Base-by-base conservation (phyloP, 106 monocot species). In the Cymbidium sinense region DNA sequence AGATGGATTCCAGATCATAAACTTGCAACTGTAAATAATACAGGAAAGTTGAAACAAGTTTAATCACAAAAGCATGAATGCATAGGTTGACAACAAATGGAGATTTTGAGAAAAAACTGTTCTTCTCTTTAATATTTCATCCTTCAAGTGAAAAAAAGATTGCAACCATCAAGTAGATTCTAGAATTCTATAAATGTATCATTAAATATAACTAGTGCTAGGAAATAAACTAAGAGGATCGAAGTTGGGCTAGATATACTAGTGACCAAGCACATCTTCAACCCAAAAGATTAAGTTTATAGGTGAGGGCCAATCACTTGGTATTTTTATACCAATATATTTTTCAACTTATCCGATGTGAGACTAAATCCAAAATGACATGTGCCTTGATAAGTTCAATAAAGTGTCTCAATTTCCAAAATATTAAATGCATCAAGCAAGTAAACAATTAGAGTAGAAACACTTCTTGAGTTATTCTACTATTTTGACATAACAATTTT, bases 1-100 rank as follows among this genome's bases (percentile, higher is more conserved):
- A 98, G 94, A 92, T 98, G 71, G 89, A 79, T 69, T 84, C 77
- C 54, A 90, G 67, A 78, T 98, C 98, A 87, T 98, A 98, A 79
- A 98, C 86, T 77, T 91, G 83, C 52, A 98, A 90, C 94, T 98
- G 81, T 64, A 88, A n/a, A 29, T 61, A 76, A 71, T 28, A 35
- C 41, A 28, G 36, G 15, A 47, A 71, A 75, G 27, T 31, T 34
- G n/a, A 44, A 43, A 64, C 43, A 15, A 43, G 27, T 25, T 65
- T 15, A 25, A 1, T 44, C 2, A 44, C 29, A 29, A 10, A 36
- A 71, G 37, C 43, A 6, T 44, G 23, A 7, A 43, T 19, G n/a
- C 41, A 73, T 73, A 29, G 27, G 64, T 28, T 64, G 64, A 64
- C 64, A 29, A 27, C 0, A 15, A 52, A 52, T 52, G 52, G 5